Evolutionary conservation across 2,329 filamentous ascomycete genomes (phyloP).

Genomic region (Lasiodiplodia gonubiensis): DNA sequence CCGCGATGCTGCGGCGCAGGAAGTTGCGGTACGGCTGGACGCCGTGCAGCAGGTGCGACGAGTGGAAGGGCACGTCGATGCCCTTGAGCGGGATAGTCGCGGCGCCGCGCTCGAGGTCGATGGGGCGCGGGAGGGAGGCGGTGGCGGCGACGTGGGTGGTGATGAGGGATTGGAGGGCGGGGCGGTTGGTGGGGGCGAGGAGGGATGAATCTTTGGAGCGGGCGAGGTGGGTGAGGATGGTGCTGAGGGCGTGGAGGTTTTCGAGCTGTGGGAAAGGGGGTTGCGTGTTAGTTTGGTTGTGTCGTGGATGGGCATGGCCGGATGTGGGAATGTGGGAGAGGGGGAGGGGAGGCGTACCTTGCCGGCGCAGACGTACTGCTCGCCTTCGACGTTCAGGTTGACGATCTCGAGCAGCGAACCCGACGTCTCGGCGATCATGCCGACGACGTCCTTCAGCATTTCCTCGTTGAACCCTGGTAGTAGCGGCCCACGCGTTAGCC

Average conservation of each 20-base stretch:
- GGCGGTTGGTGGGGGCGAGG: neutral
- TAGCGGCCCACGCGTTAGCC: neutral
- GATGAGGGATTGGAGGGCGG: neutral
- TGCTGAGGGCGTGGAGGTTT: neutral
- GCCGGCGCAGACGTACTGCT: slow-evolving; percentile 28
- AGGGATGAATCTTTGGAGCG: neutral
- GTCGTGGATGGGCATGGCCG: neutral
- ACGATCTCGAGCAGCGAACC: slow-evolving; percentile 16
- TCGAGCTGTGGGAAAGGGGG: neutral
- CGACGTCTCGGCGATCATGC: neutral
- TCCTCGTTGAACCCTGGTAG: neutral
- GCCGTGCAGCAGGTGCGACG: slow-evolving; percentile 35
- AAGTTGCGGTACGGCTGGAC: slow-evolving; percentile 40
- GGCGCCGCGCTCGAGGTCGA: slow-evolving; percentile 31
- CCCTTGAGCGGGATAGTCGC: slow-evolving; percentile 42
- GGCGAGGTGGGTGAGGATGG: neutral
- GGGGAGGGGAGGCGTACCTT: neutral
- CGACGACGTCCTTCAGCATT: neutral
- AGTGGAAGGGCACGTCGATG: slow-evolving; percentile 45
- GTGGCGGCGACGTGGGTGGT: neutral
- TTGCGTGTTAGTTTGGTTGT: neutral
- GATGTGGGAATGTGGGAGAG: neutral
- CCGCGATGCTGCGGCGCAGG: slow-evolving; percentile 35
- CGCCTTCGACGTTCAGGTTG: slow-evolving; percentile 19
- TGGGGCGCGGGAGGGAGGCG: neutral